Base-by-base conservation (phyloP, 2,329 filamentous ascomycete species). In the Fusarium palustre region DNA sequence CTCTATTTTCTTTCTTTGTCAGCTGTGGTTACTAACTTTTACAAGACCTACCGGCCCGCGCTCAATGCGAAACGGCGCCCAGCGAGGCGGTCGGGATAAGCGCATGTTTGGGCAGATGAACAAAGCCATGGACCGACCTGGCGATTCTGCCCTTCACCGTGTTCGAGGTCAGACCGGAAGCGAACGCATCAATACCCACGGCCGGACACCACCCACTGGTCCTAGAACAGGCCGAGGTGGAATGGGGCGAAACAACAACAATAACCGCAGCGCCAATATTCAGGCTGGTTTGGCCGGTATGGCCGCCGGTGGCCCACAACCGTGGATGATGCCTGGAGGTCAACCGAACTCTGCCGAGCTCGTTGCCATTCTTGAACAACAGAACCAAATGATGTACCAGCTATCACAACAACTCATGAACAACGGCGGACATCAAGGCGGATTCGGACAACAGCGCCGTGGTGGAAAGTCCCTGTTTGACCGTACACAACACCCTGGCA, bases 21-120 rank as follows among this genome's bases (percentile, higher is more conserved):
- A 28, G 24, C 22, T 34, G 12, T n/a, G 22, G 30, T 61, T 70
- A 76, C 83, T 87, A 80, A 87, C 81, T 59, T 41, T 42, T 36
- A 11, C 9, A 75, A 97, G 95, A 76, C 96, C 96, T 12, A 98
- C 94, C 53, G 96, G 95, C 59, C 96, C 96, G 20, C 96, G 94
- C 79, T 94, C 94, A 34, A 97, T 98, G 94, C 92, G 96, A 76
- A 93, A 91, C 77, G 60, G 88, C 54, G 87, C 83, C 73, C 77
- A 77, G 55, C 81, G 86, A 58, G 83, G 85, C 57, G 86, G 88
- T 56, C 89, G 92, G 71, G 91, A 92, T 62, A 94, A 93, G 78
- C 89, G 93, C 66, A 90, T 97, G 84, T 85, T 97, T 59, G 93
- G 93, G 50, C 93, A 97, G 72, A 87, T 97, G 76, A 90, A 91